Evolutionary conservation across 2,329 filamentous ascomycete genomes (phyloP).

Genomic region (Fusarium sp.): DNA sequence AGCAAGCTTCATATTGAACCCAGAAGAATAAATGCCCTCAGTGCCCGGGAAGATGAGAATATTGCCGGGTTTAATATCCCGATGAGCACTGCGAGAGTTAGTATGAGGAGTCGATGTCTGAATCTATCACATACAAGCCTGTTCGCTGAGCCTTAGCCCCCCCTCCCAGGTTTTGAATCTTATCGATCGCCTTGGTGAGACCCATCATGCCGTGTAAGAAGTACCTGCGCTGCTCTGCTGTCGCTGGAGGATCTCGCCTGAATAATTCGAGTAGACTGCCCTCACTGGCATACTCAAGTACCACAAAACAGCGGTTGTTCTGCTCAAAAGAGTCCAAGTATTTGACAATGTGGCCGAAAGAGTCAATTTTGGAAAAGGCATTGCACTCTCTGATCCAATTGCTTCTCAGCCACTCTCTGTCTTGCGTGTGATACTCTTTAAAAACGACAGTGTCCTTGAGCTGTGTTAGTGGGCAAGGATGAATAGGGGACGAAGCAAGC

Average conservation of each 20-base stretch:
- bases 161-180: constrained; percentile 13
- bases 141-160: background rate
- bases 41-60: constrained; percentile 13
- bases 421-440: constrained; percentile 15
- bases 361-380: constrained; percentile 6
- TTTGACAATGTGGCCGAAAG: constrained; percentile 8
- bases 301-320: constrained; percentile 3
- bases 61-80: constrained; percentile 31
- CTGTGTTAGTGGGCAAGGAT: background rate
- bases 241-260: background rate
- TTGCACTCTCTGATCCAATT: background rate
- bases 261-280: constrained; percentile 16
- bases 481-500: background rate
- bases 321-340: constrained; percentile 31
- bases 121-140: background rate
- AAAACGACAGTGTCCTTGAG: constrained; percentile 16
- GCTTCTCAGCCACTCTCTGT: too few species aligned
- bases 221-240: background rate
- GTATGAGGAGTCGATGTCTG: too few species aligned
- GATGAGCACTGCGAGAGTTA: constrained; percentile 14
- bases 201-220: constrained; percentile 16
- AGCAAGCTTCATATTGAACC: constrained; percentile 19
- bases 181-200: background rate
- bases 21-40: background rate
- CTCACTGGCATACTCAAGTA: constrained; percentile 15